Evolutionary conservation across 2,329 filamentous ascomycete species (phyloP), one percentile per base, ranked within the genome.

Genomic region (Dendryphion nanum): DNA sequence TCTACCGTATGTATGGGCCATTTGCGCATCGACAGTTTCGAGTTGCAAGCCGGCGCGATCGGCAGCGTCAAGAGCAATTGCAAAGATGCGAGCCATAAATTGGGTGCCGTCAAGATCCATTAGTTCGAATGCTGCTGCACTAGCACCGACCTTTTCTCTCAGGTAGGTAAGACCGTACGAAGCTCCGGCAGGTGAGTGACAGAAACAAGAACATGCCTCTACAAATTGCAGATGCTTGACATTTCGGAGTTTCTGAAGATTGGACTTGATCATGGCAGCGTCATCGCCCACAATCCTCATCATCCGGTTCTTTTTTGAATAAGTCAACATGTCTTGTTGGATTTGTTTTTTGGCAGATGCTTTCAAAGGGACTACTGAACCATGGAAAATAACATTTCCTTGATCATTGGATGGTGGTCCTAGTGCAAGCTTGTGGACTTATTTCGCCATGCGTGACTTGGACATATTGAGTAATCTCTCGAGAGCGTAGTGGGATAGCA

Each of bases 401-500:
- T 38, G 40, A 15, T 42, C 40, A 24, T 42, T 35, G 4, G 30
- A 38, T 7, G 35, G 24, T 6, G 40, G 40, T 6, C 40, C 40
- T 13, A 42, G 17, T 13, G 14, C 31, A 6, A 42, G 35, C 5
- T 30, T 38, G 7, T 18, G 16, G 6, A 43, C 32, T 17, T 40
- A 33, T 19, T 20, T 4, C 2, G 15, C 37, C 36, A 43, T 28
- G 5, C 40, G 32, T 7, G 40, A 43, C 16, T 33, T 18, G 15
- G 41, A 44, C 13, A 44, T 29, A 5, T 13, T 29, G n/a, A 37
- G 18, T 12, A 44, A 32, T 4, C 20, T 31, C 17, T 40, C 18
- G 18, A 44, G 30, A 3, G 33, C 41, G 30, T 37, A 44, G 10
- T 34, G 29, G 12, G 41, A 44, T 18, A 13, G 41, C 33, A 40